Evolutionary conservation across 2,329 filamentous ascomycete genomes (phyloP), one percentile per base, ranked within the genome.

Genomic region (Drechmeria coniospora): DNA sequence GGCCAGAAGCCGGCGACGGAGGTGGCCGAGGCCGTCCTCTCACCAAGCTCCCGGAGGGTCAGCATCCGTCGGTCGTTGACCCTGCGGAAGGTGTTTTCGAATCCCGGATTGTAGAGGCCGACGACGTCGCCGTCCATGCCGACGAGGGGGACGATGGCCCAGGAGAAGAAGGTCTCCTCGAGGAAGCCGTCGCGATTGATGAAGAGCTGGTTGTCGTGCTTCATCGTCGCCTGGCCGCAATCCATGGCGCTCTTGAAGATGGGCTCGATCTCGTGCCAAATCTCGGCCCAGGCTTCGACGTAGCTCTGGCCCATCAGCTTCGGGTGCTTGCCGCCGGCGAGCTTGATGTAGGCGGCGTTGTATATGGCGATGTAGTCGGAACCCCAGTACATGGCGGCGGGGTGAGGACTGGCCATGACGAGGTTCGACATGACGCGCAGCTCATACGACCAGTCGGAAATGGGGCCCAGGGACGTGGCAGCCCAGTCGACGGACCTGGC

Each of bases 91-190:
- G 81, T 90, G 44, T 84, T 83, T 38, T 90, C 81, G 38, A 86
- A 87, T 0, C 75, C 69, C 3, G 80, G 79, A 42, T 86, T 86
- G 47, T 83, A 86, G 0, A 87, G 50, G 2, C 78, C 80, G 35
- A 79, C 70, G 6, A 86, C 77, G 9, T 68, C 68, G 2, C 81
- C 81, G 33, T 84, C 75, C 21, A 65, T 62, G 3, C 79, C 80
- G 2, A 87, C 68, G 35, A 87, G 61, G 0, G 81, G 81, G 15
- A 87, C 76, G 23, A 87, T 73, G 1, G 74, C 79, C 79, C 79
- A 87, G 9, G 76, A 80, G 46, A 87, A 87, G 45, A 80, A 87
- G 0, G 78, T 74, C 45, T 90, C 81, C 49, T 92, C 79, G 1
- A 82, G 51, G 35, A 68, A 82, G 1, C 73, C 69, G 36, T 71